Base-by-base conservation (phyloP, 345 rosid genomes). In the Aquilaria malaccensis region DNA sequence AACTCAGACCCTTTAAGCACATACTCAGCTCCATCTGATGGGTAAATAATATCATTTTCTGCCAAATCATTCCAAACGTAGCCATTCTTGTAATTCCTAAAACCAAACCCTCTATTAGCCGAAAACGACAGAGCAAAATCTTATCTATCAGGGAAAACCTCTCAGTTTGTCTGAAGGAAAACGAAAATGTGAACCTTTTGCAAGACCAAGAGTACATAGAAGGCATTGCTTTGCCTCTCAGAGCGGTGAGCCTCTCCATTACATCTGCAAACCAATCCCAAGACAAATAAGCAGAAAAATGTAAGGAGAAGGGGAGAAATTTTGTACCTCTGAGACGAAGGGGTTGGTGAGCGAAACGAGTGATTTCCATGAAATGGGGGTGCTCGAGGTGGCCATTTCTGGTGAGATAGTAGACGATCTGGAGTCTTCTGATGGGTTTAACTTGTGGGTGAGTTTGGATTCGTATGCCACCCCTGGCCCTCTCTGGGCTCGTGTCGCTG, bases 1-100 rank as follows among this genome's bases (percentile, higher is more conserved):
- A 92, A 66, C 59, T 92, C 95, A n/a, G 98, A 92, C 13, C 98
- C 98, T 78, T 92, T 92, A 66, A 92, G 87, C 1, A 92, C 96
- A 68, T 77, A 86, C 45, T 92, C 98, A 55, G 86, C 85, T 78
- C 87, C 87, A 50, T 85, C 95, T 9, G 91, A 72, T 11, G 93
- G 93, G 59, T 71, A 72, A 49, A 89, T 83, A n/a, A 79, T 65
- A 67, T 92, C 98, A 65, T 83, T 86, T 50, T 83, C 95, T 22
- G 81, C 77, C 58, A 92, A 80, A 49, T 92, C 98, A 55, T 92
- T 86, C 98, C 98, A 92, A n/a, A 92, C 97, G 53, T 82, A 92
- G 11, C 98, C 98, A 70, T 83, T 92, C 63, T 83, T 92, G 76
- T 92, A 92, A 76, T 77, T 87, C 89, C 98, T 92, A 50, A 54